A percentile compares a stretch with the other conserved stretches of the same genome.
Evolutionary conservation across 1,284 basidiomycete genomes (phyloP).

Genomic region (Amylostereum areolatum): DNA sequence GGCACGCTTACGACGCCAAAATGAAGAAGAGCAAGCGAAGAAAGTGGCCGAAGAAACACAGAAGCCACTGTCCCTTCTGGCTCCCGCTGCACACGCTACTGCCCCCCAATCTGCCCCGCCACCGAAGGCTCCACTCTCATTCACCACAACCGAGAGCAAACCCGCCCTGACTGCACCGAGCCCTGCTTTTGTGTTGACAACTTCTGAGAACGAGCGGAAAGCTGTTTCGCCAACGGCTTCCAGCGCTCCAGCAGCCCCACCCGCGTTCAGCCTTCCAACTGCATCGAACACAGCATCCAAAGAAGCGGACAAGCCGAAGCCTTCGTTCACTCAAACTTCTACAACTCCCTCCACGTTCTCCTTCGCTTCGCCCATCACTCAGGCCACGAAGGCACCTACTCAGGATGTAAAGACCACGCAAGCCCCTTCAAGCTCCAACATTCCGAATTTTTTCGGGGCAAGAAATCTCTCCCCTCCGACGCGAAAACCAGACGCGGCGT

Average conservation of each 20-base stretch:
- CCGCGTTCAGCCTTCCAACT: too few relatives aligned
- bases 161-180: too few relatives aligned
- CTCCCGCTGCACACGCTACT: conserved; percentile 9
- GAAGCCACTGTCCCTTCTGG: conserved; percentile 14
- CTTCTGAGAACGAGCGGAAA: too few relatives aligned
- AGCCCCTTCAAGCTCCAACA: conserved; percentile 5
- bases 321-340: background rate
- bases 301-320: conserved; percentile 1
- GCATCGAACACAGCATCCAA: too few relatives aligned
- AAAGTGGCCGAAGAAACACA: conserved; percentile 20
- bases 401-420: background rate
- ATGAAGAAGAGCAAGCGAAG: conserved; percentile 22
- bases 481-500: too few relatives aligned
- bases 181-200: too few relatives aligned
- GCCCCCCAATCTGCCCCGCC: background rate
- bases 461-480: too few relatives aligned
- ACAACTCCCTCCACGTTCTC: conserved; percentile 7
- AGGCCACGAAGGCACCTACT: too few relatives aligned
- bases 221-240: too few relatives aligned
- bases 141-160: too few relatives aligned
- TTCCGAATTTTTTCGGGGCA: conserved; percentile 17
- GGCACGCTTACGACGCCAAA: conserved; percentile 50
- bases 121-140: background rate
- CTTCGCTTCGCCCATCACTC: conserved; percentile 1
- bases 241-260: too few relatives aligned